Conservation (phyloP, 495 filamentous ascomycete species). For the Lasiosphaeria hispida region DNA sequence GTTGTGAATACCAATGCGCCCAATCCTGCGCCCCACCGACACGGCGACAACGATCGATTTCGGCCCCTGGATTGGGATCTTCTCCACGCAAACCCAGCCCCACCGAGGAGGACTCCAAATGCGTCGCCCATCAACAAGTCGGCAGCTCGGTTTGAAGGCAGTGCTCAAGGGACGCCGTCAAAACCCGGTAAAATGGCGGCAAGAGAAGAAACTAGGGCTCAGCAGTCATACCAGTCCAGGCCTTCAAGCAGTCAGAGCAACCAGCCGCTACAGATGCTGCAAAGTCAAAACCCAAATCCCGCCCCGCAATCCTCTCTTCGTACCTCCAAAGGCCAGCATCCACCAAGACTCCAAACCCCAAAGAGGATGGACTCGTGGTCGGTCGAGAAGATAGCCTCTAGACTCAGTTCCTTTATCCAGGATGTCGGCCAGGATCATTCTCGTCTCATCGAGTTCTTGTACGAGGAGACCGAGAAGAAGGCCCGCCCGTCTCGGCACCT, state of each 20-base stretch:
- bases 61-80: background rate
- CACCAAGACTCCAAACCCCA: slow-evolving; percentile 33
- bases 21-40: background rate
- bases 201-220: background rate
- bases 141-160: background rate
- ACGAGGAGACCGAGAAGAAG: slow-evolving; percentile 41
- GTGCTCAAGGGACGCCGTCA: slow-evolving; percentile 1
- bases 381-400: slow-evolving; percentile 32
- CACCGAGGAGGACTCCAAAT: background rate
- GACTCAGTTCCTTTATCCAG: slow-evolving; percentile 27
- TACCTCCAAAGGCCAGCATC: slow-evolving; percentile 21
- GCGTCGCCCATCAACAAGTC: background rate
- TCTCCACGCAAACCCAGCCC: background rate
- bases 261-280: background rate
- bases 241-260: background rate
- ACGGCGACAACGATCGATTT: background rate
- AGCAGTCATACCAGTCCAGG: background rate
- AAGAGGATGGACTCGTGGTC: slow-evolving; percentile 35
- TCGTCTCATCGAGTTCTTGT: slow-evolving; percentile 35
- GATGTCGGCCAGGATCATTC: slow-evolving; percentile 38
- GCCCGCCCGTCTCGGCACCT: slow-evolving; percentile 34
- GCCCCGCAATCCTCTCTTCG: slow-evolving; percentile 13
- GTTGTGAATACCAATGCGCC: too few species aligned
- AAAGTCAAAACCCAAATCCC: background rate
- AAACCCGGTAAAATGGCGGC: background rate